phyloP scores from a whole-genome alignment of 345 rosid species.

The Eutrema heterophyllum region DNA sequence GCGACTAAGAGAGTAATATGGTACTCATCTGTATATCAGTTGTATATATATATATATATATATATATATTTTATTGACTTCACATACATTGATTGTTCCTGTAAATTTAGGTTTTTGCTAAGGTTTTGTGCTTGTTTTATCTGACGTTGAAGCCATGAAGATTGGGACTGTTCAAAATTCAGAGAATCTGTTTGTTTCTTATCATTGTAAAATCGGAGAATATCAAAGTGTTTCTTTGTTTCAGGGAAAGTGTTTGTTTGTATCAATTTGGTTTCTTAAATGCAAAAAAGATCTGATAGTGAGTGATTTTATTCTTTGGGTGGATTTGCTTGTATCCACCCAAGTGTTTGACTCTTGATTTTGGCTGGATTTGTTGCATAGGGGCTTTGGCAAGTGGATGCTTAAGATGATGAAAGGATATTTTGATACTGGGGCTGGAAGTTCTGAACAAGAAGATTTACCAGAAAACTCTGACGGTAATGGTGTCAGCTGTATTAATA shows the following conservation, averaged over 20 bases:
- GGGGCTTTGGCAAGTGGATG: slow-evolving; percentile 96
- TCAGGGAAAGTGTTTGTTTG: neutral
- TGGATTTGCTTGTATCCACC: slow-evolving; percentile 1
- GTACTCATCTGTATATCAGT: neutral
- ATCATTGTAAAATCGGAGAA: neutral
- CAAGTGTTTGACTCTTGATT: slow-evolving; percentile 11
- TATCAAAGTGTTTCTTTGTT: neutral
- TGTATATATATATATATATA: no score
- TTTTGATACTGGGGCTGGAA: slow-evolving; percentile 40
- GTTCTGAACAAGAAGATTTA: slow-evolving; percentile 56
- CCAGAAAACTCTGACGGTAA: slow-evolving; percentile 37
- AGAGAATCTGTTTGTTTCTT: neutral
- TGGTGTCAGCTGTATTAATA: slow-evolving; percentile 6
- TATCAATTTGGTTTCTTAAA: neutral
- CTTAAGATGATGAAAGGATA: slow-evolving; percentile 59
- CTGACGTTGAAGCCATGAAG: neutral
- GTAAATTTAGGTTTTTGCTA: neutral
- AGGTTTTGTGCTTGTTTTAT: neutral
- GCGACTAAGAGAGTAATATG: neutral
- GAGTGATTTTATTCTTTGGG: neutral
- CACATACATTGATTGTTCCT: neutral
- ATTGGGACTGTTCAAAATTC: neutral
- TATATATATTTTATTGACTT: neutral
- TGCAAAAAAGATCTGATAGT: neutral
- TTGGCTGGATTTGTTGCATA: slow-evolving; percentile 26